A percentile compares a stretch with the other conserved stretches of the same genome.
phyloP scores from a whole-genome alignment of 805 yeast species.

The Metschnikowia cubensis region DNA sequence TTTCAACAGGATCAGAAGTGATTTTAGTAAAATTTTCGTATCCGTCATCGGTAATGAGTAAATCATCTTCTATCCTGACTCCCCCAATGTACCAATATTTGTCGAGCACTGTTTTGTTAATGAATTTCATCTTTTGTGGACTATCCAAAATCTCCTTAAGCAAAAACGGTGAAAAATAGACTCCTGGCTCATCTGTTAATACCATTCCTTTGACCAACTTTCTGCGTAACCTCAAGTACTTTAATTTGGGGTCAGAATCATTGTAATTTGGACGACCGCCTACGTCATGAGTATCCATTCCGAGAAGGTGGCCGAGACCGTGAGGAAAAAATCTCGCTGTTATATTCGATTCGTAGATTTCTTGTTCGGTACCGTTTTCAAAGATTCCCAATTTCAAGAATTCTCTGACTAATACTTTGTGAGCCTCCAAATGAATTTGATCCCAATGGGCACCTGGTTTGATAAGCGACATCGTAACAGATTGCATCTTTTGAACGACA shows the following conservation, averaged over 20 bases:
- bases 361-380: slow-evolving; percentile 53
- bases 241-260: slow-evolving; percentile 73
- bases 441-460: slow-evolving; percentile 88
- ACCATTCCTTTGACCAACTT: slow-evolving; percentile 71
- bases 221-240: slow-evolving; percentile 79
- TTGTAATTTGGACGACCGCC: slow-evolving; percentile 85
- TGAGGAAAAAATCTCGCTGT: slow-evolving; percentile 88
- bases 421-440: slow-evolving; percentile 75
- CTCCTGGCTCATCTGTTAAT: slow-evolving; percentile 92
- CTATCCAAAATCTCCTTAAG: slow-evolving; percentile 57
- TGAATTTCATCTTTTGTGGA: slow-evolving; percentile 49
- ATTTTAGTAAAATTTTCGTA: slow-evolving; percentile 77
- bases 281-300: slow-evolving; percentile 95
- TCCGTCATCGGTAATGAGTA: slow-evolving; percentile 72
- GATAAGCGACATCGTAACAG: slow-evolving; percentile 61
- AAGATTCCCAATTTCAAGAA: slow-evolving; percentile 76
- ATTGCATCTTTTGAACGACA: slow-evolving; percentile 80
- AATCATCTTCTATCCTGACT: slow-evolving; percentile 92
- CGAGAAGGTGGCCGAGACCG: slow-evolving; percentile 90
- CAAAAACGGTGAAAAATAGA: slow-evolving; percentile 82
- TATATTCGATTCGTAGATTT: slow-evolving; percentile 64
- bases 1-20: slow-evolving; percentile 82
- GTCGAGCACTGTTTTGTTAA: slow-evolving; percentile 62
- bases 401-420: slow-evolving; percentile 66
- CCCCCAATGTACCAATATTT: slow-evolving; percentile 92